Evolutionary conservation across 2,329 filamentous ascomycete species (phyloP).

Genomic region (Exophiala bonariae): DNA sequence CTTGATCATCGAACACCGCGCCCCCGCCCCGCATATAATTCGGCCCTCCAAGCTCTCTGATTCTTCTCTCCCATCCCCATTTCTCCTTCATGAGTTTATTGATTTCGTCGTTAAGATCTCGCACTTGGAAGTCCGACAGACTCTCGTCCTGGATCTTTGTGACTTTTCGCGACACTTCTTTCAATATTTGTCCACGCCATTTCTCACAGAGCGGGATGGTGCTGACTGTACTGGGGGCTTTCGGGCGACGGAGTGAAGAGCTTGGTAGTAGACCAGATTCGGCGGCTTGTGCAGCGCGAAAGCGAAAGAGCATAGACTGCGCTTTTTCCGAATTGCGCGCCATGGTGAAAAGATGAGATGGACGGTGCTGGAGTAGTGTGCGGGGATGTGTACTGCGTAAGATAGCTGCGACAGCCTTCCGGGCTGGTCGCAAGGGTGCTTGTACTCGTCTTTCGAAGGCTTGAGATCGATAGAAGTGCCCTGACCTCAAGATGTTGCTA

Average conservation of each 20-base stretch:
- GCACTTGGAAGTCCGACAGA: slow-evolving; percentile 94
- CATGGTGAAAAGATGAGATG: slow-evolving; percentile 39
- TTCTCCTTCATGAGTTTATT: slow-evolving; percentile 99
- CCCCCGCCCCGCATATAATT: slow-evolving; percentile 85
- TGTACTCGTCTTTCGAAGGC: no score
- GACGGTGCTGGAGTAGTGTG: background rate
- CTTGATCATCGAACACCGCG: slow-evolving; percentile 72
- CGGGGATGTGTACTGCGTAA: background rate
- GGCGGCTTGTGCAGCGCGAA: slow-evolving; percentile 93
- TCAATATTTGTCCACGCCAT: slow-evolving; percentile 96
- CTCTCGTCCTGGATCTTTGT: slow-evolving; percentile 89
- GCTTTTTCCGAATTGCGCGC: slow-evolving; percentile 98
- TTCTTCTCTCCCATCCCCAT: slow-evolving; percentile 98
- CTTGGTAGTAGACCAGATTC: slow-evolving; percentile 96
- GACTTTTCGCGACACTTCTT: slow-evolving; percentile 95
- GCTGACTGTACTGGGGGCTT: slow-evolving; percentile 82
- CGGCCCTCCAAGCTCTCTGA: slow-evolving; percentile 90
- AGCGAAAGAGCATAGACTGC: slow-evolving; percentile 99
- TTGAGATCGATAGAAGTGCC: no score
- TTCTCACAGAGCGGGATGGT: slow-evolving; percentile 88
- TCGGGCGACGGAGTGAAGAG: slow-evolving; percentile 83
- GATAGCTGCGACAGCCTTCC: no score
- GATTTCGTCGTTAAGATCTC: slow-evolving; percentile 98
- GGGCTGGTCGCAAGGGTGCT: no score
- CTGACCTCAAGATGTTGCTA: no score